A percentile compares a stretch with the other conserved stretches of the same genome.
phyloP scores from a whole-genome alignment of 176 grass and related monocot species.

The Alopecurus myosuroides region DNA sequence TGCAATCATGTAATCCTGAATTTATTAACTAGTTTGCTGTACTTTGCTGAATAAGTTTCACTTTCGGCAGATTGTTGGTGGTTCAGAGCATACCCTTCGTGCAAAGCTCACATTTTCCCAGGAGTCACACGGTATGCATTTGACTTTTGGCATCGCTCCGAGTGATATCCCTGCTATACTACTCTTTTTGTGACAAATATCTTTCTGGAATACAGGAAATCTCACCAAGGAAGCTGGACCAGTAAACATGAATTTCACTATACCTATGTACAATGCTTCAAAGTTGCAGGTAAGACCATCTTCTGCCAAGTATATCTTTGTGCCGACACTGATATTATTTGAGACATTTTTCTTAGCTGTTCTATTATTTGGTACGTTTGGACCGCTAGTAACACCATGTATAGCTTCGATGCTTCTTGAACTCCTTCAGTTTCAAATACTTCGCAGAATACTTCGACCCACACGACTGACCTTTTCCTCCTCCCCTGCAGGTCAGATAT shows the following conservation, averaged over 20 bases:
- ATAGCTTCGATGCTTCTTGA: not conserved
- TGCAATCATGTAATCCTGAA: not conserved
- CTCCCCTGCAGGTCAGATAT: conserved; percentile 78
- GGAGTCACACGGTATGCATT: conserved; percentile 77
- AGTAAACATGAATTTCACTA: conserved; percentile 98
- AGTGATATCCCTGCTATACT: not conserved
- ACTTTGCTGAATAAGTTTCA: conserved; percentile 1
- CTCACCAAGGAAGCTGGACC: conserved; percentile 91
- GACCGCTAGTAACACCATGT: not conserved
- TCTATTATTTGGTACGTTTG: not conserved
- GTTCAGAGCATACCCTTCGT: conserved; percentile 90
- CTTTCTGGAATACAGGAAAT: conserved; percentile 65
- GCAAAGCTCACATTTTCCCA: conserved; percentile 98
- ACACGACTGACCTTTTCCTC: not conserved
- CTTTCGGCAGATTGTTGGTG: conserved; percentile 80
- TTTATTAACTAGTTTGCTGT: not conserved
- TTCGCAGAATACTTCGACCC: not conserved
- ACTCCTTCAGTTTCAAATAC: not conserved
- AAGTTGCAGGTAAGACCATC: conserved; percentile 71
- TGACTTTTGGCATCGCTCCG: not conserved
- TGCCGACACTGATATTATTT: not conserved
- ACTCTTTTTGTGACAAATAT: not conserved
- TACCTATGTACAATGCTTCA: conserved; percentile 97
- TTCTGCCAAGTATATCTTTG: not conserved
- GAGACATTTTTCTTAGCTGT: not conserved